Base-by-base conservation (phyloP, 371 early-diverging fungal genomes). In the Actinomucor elegans region DNA sequence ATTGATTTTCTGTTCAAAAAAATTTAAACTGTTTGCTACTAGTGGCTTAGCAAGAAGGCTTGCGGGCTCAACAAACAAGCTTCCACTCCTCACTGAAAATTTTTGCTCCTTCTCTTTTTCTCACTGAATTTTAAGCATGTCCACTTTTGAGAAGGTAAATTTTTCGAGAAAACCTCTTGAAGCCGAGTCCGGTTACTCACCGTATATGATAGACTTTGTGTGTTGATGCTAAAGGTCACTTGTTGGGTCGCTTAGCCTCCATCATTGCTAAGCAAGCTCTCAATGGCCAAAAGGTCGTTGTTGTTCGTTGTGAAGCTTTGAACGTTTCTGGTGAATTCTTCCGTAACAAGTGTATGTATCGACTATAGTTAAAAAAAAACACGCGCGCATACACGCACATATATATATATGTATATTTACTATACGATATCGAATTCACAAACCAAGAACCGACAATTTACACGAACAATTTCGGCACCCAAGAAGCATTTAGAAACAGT, bases 221-320 rank as follows among this genome's bases (percentile, higher is more conserved):
- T 75, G 94, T 99, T 81, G 99, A 99, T 87, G 99, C 87, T 76
- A 98, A 97, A 82, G 99, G 94, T 68, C 99, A 99, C 83, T 86
- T 99, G 55, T 84, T 96, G 18, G 99, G 99, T 75, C 99, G 99
- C 74, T 88, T 99, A 52, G 96, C 99, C 63, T 90, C 99, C 57
- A 92, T 93, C 67, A 91, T 99, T 66, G 94, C 99, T 74, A 99
- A 99, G 92, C 92, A 97, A 82, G 85, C 96, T 64, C 89, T 99
- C 57, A 90, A 90, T 76, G 99, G 99, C 67, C 95, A 99, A 84
- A 91, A 87, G 77, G 90, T 99, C 57, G 95, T 94, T 64, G 89
- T 99, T 68, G 95, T 99, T 64, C 91, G 98, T 71, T 91, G 94
- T 79, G 99, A 99, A 89, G 96, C 94, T 69, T 81, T 96, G 77